These are phyloP conservation scores for Colletotrichum echinochloae DNA, from an alignment of 2,329 filamentous ascomycete species.

Conservation along the genomic window DNA sequence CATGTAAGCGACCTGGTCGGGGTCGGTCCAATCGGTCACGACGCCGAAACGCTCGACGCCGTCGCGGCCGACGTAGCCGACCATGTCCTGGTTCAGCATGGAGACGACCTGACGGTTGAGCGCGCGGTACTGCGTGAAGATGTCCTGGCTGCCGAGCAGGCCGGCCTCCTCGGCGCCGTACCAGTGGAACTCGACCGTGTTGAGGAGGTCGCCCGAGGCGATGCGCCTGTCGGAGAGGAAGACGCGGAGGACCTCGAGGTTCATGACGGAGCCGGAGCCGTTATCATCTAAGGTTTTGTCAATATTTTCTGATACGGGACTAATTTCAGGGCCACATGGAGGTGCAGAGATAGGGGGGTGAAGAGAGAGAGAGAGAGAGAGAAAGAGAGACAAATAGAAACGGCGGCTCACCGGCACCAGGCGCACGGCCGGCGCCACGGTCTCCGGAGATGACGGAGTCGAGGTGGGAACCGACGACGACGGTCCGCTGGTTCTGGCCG, in stretches of 20 bases:
- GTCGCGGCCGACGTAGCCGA: constrained; percentile 52
- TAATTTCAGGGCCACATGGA: background rate
- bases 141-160: constrained; percentile 76
- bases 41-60: constrained; percentile 52
- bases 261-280: constrained; percentile 81
- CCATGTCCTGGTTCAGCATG: constrained; percentile 61
- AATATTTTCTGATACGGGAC: background rate
- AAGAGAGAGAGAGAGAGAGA: too few relatives aligned
- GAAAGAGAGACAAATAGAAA: background rate
- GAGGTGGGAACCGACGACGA: constrained; percentile 83
- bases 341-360: too few relatives aligned
- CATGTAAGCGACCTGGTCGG: constrained; percentile 52
- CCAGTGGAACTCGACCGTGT: constrained; percentile 89
- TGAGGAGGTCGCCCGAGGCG: constrained; percentile 70
- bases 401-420: constrained; percentile 63
- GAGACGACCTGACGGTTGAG: constrained; percentile 51
- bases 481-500: constrained; percentile 74
- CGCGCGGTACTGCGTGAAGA: constrained; percentile 54
- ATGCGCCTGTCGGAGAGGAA: constrained; percentile 74
- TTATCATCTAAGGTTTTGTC: constrained; percentile 71
- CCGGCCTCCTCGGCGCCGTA: constrained; percentile 87
- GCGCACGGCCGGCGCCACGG: constrained; percentile 76
- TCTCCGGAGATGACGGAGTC: constrained; percentile 84
- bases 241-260: constrained; percentile 81
- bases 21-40: constrained; percentile 55